A percentile compares a stretch with the other conserved stretches of the same genome.
These are phyloP conservation scores for Solanum neorickii DNA, from an alignment of 257 asterid species.

Conservation along the genomic window DNA sequence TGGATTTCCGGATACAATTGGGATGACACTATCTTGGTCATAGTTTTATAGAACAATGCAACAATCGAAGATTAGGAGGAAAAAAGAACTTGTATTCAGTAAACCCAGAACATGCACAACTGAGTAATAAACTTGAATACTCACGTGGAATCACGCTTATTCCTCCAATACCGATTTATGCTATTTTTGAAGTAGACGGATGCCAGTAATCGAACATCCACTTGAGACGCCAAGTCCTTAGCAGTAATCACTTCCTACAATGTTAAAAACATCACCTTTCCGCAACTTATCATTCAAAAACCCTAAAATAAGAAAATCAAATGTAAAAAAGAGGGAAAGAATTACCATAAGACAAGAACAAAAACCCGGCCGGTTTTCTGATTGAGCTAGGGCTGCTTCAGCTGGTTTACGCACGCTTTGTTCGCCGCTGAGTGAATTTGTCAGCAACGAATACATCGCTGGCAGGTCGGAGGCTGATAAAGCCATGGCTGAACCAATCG, in stretches of 20 bases:
- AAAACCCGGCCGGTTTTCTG: slow-evolving; percentile 86
- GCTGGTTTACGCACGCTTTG: slow-evolving; percentile 82
- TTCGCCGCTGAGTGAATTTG: slow-evolving; percentile 70
- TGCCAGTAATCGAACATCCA: slow-evolving; percentile 82
- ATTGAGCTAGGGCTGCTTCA: slow-evolving; percentile 66
- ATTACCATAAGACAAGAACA: slow-evolving; percentile 93
- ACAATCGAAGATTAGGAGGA: not conserved
- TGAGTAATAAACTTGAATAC: slow-evolving; percentile 8
- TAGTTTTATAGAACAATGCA: not conserved
- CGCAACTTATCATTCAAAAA: not conserved
- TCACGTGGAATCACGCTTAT: slow-evolving; percentile 66
- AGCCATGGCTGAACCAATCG: slow-evolving; percentile 34
- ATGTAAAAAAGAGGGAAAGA: not conserved
- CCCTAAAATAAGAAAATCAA: not conserved
- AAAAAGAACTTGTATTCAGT: not conserved
- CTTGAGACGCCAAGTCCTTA: slow-evolving; percentile 56
- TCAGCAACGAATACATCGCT: slow-evolving; percentile 61
- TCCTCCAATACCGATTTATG: slow-evolving; percentile 84
- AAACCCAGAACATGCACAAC: not conserved
- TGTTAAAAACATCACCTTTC: not conserved
- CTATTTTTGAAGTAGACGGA: slow-evolving; percentile 83
- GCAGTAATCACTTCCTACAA: slow-evolving; percentile 79
- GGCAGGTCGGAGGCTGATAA: slow-evolving; percentile 81
- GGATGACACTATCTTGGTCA: not conserved
- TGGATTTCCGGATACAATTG: not conserved